Conservation (phyloP, 768 basidiomycete species). For the Mycena albidolilacea region DNA sequence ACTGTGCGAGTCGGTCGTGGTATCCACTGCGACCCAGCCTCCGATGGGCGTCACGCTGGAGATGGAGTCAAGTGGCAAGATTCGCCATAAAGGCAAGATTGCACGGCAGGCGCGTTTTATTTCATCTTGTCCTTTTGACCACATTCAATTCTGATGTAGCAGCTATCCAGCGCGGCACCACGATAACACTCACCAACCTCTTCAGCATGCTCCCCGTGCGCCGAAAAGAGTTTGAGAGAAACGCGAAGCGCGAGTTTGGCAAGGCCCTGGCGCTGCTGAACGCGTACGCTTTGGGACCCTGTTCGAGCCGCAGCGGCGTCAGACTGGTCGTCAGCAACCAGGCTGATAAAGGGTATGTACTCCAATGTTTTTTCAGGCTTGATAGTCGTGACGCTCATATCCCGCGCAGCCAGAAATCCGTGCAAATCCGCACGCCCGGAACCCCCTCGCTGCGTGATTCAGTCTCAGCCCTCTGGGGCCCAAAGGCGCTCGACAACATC, state of each 20-base stretch:
- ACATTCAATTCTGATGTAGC: background rate
- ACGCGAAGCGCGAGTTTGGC: conserved; percentile 89
- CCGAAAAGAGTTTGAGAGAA: conserved; percentile 91
- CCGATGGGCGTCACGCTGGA: conserved; percentile 88
- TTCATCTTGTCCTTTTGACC: background rate
- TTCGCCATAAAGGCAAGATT: conserved; percentile 70
- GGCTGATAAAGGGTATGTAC: conserved; percentile 77
- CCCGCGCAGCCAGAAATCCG: conserved; percentile 67
- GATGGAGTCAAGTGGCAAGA: conserved; percentile 76
- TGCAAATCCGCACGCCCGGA: conserved; percentile 84
- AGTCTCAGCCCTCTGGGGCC: conserved; percentile 87
- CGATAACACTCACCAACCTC: conserved; percentile 76
- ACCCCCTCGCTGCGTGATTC: conserved; percentile 72
- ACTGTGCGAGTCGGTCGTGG: conserved; percentile 74
- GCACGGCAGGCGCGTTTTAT: conserved; percentile 77
- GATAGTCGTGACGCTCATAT: background rate
- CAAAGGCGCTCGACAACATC: conserved; percentile 82
- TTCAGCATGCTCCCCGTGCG: conserved; percentile 92
- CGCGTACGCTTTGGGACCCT: conserved; percentile 92
- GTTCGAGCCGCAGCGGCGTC: conserved; percentile 80
- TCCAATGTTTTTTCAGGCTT: background rate
- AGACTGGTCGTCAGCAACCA: conserved; percentile 83
- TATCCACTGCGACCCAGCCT: conserved; percentile 83
- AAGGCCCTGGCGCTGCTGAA: conserved; percentile 88
- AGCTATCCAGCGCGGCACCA: conserved; percentile 83